Evolutionary conservation across 2,329 filamentous ascomycete species (phyloP).

Genomic region (Lasiodiplodia sp.): DNA sequence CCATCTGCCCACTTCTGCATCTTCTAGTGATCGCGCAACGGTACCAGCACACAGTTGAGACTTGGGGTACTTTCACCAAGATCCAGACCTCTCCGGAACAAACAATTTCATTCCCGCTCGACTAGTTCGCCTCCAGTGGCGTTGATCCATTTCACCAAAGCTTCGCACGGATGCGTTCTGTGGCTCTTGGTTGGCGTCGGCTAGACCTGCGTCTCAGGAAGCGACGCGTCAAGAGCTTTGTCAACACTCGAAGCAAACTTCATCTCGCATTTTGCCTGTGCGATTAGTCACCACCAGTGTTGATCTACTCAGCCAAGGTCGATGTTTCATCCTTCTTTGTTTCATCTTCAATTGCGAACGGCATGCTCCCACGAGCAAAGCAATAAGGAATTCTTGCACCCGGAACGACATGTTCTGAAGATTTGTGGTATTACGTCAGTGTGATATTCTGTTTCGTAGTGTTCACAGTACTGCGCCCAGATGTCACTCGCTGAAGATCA

Average conservation of each 20-base stretch:
- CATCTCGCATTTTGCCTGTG: neutral
- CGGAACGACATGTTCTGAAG: too few relatives aligned
- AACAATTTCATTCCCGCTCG: neutral
- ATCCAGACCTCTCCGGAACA: neutral
- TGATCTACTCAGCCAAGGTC: neutral
- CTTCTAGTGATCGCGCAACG: neutral
- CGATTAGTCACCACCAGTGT: neutral
- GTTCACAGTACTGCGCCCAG: too few relatives aligned
- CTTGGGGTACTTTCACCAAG: too few relatives aligned
- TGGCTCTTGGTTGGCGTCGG: constrained; percentile 3
- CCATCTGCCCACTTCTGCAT: neutral
- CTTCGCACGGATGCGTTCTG: neutral
- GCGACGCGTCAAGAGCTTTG: neutral
- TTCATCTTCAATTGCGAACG: too few relatives aligned
- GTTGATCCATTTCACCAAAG: neutral
- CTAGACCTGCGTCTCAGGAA: constrained; percentile 21
- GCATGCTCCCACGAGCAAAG: too few relatives aligned
- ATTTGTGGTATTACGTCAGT: too few relatives aligned
- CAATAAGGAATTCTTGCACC: too few relatives aligned
- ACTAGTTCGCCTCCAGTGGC: neutral
- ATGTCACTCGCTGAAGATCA: too few relatives aligned
- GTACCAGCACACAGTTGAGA: neutral
- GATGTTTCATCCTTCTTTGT: too few relatives aligned
- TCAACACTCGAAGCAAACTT: neutral
- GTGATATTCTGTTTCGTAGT: too few relatives aligned